Percentiles rank a stretch among this genome's conserved stretches.
Evolutionary conservation across 75 land plant genomes (phyloP).

Genomic region (Chamaecyparis obtusa): DNA sequence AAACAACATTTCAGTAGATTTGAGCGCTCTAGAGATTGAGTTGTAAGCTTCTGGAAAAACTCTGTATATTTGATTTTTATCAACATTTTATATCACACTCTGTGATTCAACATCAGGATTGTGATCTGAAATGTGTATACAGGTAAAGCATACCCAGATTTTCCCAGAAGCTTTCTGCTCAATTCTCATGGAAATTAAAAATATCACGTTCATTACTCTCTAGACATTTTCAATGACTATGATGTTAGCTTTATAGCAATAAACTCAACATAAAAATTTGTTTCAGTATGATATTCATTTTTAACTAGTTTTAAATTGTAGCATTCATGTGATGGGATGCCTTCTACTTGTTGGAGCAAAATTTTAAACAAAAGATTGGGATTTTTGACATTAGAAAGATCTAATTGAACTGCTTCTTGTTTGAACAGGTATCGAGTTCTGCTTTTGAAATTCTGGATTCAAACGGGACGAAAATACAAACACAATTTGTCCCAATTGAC

Average conservation of each 20-base stretch:
- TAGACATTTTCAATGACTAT: background rate
- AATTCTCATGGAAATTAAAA: no score
- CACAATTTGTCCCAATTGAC: constrained; percentile 68
- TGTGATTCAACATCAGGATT: no score
- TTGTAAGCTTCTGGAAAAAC: no score
- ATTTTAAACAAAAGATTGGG: background rate
- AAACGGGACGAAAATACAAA: constrained; percentile 64
- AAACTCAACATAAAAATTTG: background rate
- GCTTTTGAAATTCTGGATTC: constrained; percentile 63
- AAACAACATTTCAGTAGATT: background rate
- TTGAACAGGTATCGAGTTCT: constrained; percentile 54
- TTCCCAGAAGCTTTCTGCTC: no score
- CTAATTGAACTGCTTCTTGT: background rate
- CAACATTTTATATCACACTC: no score
- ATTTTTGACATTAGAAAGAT: background rate
- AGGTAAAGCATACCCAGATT: no score
- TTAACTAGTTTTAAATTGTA: background rate
- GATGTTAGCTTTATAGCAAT: background rate
- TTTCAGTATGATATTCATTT: background rate
- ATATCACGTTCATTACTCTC: no score
- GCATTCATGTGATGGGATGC: background rate
- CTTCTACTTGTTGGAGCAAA: background rate
- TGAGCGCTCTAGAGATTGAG: background rate
- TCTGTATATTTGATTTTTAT: no score
- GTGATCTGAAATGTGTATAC: no score